Base-by-base conservation (phyloP, 2,329 filamentous ascomycete species). In the Teratosphaeria viscida region DNA sequence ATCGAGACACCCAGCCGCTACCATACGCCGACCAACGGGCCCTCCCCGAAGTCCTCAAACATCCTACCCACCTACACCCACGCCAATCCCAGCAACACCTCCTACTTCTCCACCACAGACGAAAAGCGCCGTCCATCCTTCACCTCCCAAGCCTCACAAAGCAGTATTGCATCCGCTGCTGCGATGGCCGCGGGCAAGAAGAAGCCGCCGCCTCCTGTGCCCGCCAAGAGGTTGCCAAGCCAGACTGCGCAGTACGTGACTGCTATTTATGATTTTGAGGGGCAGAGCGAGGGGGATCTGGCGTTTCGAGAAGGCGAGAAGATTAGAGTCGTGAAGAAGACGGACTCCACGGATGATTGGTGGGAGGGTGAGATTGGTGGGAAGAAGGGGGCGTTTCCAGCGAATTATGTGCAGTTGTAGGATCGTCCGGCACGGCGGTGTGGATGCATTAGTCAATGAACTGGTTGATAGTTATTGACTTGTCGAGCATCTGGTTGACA, bases 341-440 rank as follows among this genome's bases (percentile, higher is more conserved):
- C 90, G 2, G 82, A 84, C 6, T 90, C 86, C 62, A 86, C 84
- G 26, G 87, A 94, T 74, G 90, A 94, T 70, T 95, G 90, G 89
- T 95, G 90, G 90, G 83, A 89, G 62, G 90, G 90, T 12, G 89
- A 94, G 72, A 64, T 92, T 14, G 78, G 78, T 49, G 89, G 89
- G 0, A 72, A 78, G 29, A 81, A 79, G 69, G 90, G 90, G 3
- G 85, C 79, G 65, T 95, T 95, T 70, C 90, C 90, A 0, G 90
- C 90, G 6, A 95, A 95, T 73, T 95, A 95, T 74, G 71, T 74
- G 57, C 62, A 68, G 64, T 47, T 72, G 55, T 68, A 19, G 47
- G 35, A 34, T 23, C 47, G 5, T 12, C 10, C 37, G 12, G 37
- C 5, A 39, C 11, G 11, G 16, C 12, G 37, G 12, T 39, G 23